These are phyloP conservation scores for Solanum chmielewskii DNA, from an alignment of 257 asterid species.

Conservation along the genomic window DNA sequence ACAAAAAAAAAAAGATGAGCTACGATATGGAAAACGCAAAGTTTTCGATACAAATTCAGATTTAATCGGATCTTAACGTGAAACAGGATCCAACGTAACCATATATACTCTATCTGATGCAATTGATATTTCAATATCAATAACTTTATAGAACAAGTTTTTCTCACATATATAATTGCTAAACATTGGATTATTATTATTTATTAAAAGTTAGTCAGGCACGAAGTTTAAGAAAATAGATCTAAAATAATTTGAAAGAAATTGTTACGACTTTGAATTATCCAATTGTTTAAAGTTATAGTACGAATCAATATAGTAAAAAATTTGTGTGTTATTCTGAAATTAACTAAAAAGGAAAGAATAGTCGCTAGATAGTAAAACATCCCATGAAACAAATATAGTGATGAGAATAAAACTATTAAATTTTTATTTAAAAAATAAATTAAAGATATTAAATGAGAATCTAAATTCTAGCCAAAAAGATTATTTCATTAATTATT, in stretches of 20 bases:
- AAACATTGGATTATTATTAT: not conserved
- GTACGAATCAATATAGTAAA: not conserved
- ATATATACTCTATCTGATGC: not conserved
- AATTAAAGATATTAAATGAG: not conserved
- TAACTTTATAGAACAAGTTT: not conserved
- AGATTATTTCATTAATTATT: not conserved
- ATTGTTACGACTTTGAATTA: not conserved
- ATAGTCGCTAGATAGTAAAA: fast-evolving
- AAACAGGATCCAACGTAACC: not conserved
- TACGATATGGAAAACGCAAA: not conserved
- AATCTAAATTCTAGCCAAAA: not conserved
- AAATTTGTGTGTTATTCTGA: not conserved
- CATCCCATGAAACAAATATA: too few relatives aligned
- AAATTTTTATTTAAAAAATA: too few relatives aligned
- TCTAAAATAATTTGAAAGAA: not conserved
- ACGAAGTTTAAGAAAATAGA: not conserved
- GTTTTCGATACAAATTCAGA: fast-evolving
- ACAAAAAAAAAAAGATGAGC: not conserved
- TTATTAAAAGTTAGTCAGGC: not conserved
- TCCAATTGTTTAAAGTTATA: not conserved
- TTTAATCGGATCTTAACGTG: too few relatives aligned
- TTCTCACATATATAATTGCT: not conserved
- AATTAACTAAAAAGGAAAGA: not conserved
- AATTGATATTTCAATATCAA: not conserved
- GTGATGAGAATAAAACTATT: not conserved